These are phyloP conservation scores for Asterochloris sp. DNA, from an alignment of 139 green algal species.

Conservation along the genomic window DNA sequence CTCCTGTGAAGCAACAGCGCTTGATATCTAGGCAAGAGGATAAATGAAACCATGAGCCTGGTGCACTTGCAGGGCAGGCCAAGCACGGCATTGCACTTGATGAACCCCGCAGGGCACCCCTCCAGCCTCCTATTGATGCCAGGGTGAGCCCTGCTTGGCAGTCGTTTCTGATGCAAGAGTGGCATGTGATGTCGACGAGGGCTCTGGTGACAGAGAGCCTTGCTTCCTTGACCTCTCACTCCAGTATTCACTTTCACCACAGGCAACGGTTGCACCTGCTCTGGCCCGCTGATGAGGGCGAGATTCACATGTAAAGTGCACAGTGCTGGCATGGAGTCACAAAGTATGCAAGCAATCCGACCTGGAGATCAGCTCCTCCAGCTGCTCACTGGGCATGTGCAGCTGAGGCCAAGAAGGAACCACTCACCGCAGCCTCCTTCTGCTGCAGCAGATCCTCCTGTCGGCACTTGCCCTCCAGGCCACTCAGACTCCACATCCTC, in stretches of 20 bases:
- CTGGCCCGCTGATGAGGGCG: not conserved
- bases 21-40: not conserved
- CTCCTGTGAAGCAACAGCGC: not conserved
- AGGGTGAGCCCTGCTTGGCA: too few species aligned
- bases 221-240: too few species aligned
- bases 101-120: too few species aligned
- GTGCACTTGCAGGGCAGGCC: not conserved
- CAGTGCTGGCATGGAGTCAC: not conserved
- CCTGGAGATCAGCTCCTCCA: not conserved
- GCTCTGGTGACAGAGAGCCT: too few species aligned
- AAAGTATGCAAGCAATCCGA: too few species aligned
- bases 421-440: constrained; percentile 29
- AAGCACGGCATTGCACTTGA: too few species aligned
- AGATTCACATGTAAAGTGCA: not conserved
- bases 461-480: constrained; percentile 46
- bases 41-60: not conserved
- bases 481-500: constrained; percentile 42
- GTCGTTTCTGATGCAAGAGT: too few species aligned
- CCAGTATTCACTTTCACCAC: too few species aligned
- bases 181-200: too few species aligned
- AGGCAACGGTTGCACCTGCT: too few species aligned
- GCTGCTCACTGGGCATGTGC: not conserved
- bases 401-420: not conserved
- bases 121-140: too few species aligned
- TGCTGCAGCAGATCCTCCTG: constrained; percentile 27